Percentiles rank a stretch among this genome's conserved stretches.
phyloP scores from a whole-genome alignment of 257 asterid genomes.

The Gentiana straminea region DNA sequence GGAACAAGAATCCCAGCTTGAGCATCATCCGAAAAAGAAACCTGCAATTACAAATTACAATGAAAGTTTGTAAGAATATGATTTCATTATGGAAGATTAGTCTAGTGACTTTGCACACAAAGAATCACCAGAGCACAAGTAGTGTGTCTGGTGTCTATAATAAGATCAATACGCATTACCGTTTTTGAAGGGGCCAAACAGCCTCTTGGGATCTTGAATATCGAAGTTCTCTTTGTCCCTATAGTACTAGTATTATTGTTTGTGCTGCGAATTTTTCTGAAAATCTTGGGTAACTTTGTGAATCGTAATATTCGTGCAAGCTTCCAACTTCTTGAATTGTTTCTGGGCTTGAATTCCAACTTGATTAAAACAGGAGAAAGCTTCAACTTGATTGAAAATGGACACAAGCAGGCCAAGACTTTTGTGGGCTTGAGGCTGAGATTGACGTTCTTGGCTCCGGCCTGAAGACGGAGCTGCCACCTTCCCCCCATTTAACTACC shows the following conservation, averaged over 20 bases:
- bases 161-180: slow-evolving; percentile 1
- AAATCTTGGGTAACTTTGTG: no score
- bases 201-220: neutral
- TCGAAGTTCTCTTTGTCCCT: neutral
- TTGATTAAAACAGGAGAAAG: slow-evolving; percentile 21
- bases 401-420: slow-evolving; percentile 10
- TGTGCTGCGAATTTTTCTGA: neutral
- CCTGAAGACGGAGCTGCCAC: slow-evolving; percentile 33
- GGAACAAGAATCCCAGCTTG: slow-evolving; percentile 1
- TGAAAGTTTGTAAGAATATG: neutral
- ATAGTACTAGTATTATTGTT: neutral
- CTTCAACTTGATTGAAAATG: slow-evolving; percentile 10
- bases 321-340: slow-evolving; percentile 16
- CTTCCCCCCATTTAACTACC: no score
- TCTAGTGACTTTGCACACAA: no score
- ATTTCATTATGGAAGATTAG: neutral
- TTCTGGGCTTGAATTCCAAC: slow-evolving; percentile 16
- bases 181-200: neutral
- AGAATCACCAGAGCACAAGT: neutral
- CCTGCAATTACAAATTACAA: slow-evolving; percentile 1
- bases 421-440: slow-evolving; percentile 20
- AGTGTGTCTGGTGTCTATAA: neutral
- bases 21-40: neutral
- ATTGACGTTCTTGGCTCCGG: slow-evolving; percentile 20
- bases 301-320: slow-evolving; percentile 10